Evolutionary conservation across 1,139 yeast genomes (phyloP).

Genomic region (Candida tunisiensis): DNA sequence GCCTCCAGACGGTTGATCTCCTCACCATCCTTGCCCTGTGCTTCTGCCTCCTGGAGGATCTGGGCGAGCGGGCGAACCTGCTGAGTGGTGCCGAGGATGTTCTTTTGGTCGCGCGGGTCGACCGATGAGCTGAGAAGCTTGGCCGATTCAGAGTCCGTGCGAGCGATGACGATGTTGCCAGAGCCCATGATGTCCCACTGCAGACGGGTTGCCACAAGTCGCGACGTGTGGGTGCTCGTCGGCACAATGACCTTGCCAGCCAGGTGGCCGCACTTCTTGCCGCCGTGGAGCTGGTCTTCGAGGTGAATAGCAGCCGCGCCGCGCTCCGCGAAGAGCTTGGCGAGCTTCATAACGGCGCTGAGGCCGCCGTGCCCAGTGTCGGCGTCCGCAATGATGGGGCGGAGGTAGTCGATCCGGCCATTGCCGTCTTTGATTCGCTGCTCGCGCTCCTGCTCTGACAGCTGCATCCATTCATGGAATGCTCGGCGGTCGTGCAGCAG

Average conservation of each 20-base stretch:
- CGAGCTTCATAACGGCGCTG: slow-evolving; percentile 45
- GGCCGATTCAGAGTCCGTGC: slow-evolving; percentile 45
- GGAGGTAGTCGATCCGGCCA: slow-evolving; percentile 30
- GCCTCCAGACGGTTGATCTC: slow-evolving; percentile 24
- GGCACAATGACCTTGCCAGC: slow-evolving; percentile 52
- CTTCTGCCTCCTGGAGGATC: slow-evolving; percentile 28
- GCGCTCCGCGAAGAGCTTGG: slow-evolving; percentile 44
- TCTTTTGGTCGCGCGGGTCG: slow-evolving; percentile 40
- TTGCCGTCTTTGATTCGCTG: slow-evolving; percentile 10
- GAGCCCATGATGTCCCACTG: slow-evolving; percentile 53
- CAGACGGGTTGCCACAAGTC: slow-evolving; percentile 41
- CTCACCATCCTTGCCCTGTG: slow-evolving; percentile 18
- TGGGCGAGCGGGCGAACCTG: slow-evolving; percentile 30
- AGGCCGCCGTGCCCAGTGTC: slow-evolving; percentile 59
- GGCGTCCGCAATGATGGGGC: slow-evolving; percentile 51
- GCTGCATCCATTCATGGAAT: slow-evolving; percentile 26
- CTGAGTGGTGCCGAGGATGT: slow-evolving; percentile 30
- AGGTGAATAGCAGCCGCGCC: slow-evolving; percentile 53
- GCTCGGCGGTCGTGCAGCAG: slow-evolving; percentile 38
- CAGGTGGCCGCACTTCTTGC: slow-evolving; percentile 48
- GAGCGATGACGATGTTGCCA: slow-evolving; percentile 39
- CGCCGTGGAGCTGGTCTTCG: slow-evolving; percentile 50
- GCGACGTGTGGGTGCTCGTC: slow-evolving; percentile 36
- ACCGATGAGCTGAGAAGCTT: slow-evolving; percentile 35
- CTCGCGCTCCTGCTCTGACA: slow-evolving; percentile 16